These are phyloP conservation scores for Geotrichum aggregatum DNA, from an alignment of 1,139 yeast species.

Conservation along the genomic window DNA sequence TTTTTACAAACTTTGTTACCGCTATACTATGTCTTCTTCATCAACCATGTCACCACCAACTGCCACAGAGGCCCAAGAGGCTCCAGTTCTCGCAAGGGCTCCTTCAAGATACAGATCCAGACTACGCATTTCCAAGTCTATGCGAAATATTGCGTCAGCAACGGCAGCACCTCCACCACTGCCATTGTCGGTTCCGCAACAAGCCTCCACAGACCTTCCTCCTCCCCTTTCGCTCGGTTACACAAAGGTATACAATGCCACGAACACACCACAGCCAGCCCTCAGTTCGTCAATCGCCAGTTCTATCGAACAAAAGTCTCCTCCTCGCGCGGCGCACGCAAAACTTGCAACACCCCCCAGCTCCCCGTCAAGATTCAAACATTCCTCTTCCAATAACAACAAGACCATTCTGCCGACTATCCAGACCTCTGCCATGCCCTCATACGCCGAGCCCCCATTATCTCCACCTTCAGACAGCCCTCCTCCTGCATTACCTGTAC, in stretches of 20 bases:
- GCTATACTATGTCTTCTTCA: too few species aligned
- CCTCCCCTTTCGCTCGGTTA: slow-evolving; percentile 12
- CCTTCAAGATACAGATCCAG: neutral
- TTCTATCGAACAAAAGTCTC: too few species aligned
- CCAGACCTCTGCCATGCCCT: neutral
- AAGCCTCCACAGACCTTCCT: neutral
- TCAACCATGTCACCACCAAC: neutral
- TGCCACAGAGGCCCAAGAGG: too few species aligned
- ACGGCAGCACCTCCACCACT: neutral
- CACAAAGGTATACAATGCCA: neutral
- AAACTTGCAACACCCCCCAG: neutral
- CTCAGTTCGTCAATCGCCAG: neutral
- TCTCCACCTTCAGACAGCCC: neutral
- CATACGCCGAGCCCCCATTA: too few species aligned
- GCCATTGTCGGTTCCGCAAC: neutral
- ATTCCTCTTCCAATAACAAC: neutral
- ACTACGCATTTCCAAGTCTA: neutral
- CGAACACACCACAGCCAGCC: slow-evolving; percentile 3
- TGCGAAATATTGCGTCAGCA: neutral
- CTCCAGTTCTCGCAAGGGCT: neutral
- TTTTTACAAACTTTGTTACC: too few species aligned
- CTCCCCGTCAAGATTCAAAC: neutral
- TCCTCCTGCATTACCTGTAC: neutral
- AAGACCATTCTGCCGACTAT: neutral
- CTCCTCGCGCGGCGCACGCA: neutral